Percentiles rank a stretch among this genome's conserved stretches.
Evolutionary conservation across 192 early-diverging fungal species (phyloP).

Genomic region (Nowakowskiella sp.): DNA sequence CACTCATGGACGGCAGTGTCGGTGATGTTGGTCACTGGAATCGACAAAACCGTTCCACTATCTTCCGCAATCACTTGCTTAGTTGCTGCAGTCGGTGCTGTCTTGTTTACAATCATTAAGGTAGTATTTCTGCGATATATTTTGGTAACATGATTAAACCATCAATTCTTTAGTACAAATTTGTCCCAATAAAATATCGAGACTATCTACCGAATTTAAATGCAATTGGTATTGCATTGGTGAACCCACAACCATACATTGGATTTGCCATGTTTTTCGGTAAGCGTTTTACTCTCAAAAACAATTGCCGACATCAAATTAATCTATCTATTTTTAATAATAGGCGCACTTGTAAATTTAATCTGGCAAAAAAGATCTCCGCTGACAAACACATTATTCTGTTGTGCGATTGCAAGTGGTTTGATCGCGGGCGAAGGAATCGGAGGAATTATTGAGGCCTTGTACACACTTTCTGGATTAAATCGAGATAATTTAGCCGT

Average conservation of each 20-base stretch:
- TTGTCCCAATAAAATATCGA: slow-evolving; percentile 40
- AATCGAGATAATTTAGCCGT: too few relatives aligned
- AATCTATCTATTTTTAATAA: slow-evolving; percentile 28
- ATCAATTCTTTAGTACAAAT: slow-evolving; percentile 31
- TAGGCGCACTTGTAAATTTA: slow-evolving; percentile 15
- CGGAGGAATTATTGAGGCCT: slow-evolving; percentile 21
- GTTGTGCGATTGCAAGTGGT: slow-evolving; percentile 25
- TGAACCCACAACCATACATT: slow-evolving; percentile 31
- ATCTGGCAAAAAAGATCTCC: slow-evolving; percentile 20
- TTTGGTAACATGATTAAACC: too few relatives aligned
- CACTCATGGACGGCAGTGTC: slow-evolving; percentile 19
- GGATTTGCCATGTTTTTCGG: slow-evolving; percentile 42
- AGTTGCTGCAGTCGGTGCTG: slow-evolving; percentile 32
- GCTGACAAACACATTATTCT: slow-evolving; percentile 17
- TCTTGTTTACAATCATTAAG: slow-evolving; percentile 31
- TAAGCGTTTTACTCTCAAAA: slow-evolving; percentile 20
- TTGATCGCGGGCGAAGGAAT: slow-evolving; percentile 33
- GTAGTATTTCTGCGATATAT: too few relatives aligned
- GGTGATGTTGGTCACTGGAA: slow-evolving; percentile 9
- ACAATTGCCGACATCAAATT: slow-evolving; percentile 16
- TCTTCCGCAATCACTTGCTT: slow-evolving; percentile 26
- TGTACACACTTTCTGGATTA: slow-evolving; percentile 3
- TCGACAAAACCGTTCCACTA: slow-evolving; percentile 22
- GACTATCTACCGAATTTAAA: slow-evolving; percentile 52
- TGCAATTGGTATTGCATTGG: slow-evolving; percentile 31